These are phyloP conservation scores for Populus euphratica DNA, from an alignment of 345 rosid species.

Conservation along the genomic window DNA sequence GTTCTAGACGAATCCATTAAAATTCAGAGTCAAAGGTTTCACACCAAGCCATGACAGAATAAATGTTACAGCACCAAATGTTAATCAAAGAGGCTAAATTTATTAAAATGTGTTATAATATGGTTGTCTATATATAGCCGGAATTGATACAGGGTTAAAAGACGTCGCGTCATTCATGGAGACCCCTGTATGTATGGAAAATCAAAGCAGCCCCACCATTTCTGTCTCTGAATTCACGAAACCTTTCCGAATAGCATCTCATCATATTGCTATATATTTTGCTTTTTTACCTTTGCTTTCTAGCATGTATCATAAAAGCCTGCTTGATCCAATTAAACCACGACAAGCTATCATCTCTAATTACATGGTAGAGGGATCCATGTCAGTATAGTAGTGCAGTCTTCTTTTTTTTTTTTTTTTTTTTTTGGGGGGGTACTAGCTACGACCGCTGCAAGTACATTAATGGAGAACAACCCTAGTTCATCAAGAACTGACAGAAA, in stretches of 20 bases:
- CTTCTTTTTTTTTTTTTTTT: not conserved
- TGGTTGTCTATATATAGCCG: not conserved
- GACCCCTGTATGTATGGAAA: not conserved
- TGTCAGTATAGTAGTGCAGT: not conserved
- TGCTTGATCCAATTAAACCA: not conserved
- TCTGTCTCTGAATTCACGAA: too few relatives aligned
- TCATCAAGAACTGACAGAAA: slow-evolving; percentile 53
- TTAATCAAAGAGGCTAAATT: too few relatives aligned
- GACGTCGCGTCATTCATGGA: not conserved
- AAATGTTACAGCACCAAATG: too few relatives aligned
- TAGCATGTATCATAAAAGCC: not conserved
- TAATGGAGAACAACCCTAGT: slow-evolving; percentile 40
- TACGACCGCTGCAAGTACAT: not conserved
- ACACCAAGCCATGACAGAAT: too few relatives aligned
- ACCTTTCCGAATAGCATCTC: slow-evolving; percentile 22
- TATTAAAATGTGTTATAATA: too few relatives aligned
- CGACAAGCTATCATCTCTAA: not conserved
- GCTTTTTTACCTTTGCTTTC: slow-evolving; percentile 16
- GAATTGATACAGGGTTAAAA: slow-evolving; percentile 15
- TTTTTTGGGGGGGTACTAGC: not conserved
- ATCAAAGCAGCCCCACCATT: slow-evolving; percentile 14
- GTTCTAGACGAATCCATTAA: too few relatives aligned
- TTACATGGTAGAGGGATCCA: not conserved
- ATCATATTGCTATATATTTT: not conserved
- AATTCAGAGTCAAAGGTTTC: too few relatives aligned